Evolutionary conservation across 2,329 filamentous ascomycete species (phyloP).

Genomic region (Penicillium sp.): DNA sequence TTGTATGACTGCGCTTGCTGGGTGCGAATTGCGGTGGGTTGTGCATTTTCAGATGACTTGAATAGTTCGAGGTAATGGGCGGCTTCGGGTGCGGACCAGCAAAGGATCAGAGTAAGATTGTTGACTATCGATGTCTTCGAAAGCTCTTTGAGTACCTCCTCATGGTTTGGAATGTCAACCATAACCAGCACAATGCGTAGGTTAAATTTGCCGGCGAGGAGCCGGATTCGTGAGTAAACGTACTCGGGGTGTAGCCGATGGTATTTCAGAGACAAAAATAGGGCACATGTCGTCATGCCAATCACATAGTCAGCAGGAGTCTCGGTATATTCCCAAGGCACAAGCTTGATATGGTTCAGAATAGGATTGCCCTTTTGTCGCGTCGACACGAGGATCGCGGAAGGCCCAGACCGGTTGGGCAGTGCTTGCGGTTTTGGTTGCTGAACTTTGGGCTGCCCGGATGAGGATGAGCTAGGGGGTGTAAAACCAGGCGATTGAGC

Average conservation of each 20-base stretch:
- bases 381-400: slow-evolving; percentile 83
- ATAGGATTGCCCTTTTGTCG: slow-evolving; percentile 95
- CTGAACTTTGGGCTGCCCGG: slow-evolving; percentile 58
- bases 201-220: slow-evolving; percentile 80
- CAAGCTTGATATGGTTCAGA: slow-evolving; percentile 73
- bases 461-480: not conserved
- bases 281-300: slow-evolving; percentile 80
- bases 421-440: slow-evolving; percentile 90
- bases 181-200: slow-evolving; percentile 84
- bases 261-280: slow-evolving; percentile 95
- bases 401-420: slow-evolving; percentile 64
- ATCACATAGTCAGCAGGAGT: slow-evolving; percentile 94
- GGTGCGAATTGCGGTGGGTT: slow-evolving; percentile 76
- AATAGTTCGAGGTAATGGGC: slow-evolving; percentile 92
- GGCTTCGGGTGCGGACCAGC: slow-evolving; percentile 92
- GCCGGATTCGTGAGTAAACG: slow-evolving; percentile 88
- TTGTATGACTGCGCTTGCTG: slow-evolving; percentile 81
- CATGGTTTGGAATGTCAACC: slow-evolving; percentile 94
- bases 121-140: slow-evolving; percentile 92
- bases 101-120: slow-evolving; percentile 86
- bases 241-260: slow-evolving; percentile 97
- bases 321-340: slow-evolving; percentile 96
- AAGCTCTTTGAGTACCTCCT: slow-evolving; percentile 83
- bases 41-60: slow-evolving; percentile 90
- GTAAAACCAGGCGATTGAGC: slow-evolving; percentile 38